Conservation (phyloP, 1,284 basidiomycete species). For the Ganoderma meredithae region DNA sequence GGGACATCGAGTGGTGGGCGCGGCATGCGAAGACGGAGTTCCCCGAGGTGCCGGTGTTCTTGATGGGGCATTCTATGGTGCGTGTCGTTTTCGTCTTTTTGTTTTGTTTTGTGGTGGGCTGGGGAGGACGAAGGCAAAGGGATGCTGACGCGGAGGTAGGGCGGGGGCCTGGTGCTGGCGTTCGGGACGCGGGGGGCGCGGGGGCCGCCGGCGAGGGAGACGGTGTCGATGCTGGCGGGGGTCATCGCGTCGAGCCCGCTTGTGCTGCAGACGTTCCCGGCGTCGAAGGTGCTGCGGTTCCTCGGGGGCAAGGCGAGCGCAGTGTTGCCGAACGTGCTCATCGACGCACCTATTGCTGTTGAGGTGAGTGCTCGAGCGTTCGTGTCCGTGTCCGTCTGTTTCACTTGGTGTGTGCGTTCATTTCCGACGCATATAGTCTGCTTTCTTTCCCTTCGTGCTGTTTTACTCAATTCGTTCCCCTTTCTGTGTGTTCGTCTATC, state of each 20-base stretch:
- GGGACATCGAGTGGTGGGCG: conserved; percentile 76
- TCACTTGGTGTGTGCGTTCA: not conserved
- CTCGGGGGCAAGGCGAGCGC: conserved; percentile 57
- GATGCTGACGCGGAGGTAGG: conserved; percentile 49
- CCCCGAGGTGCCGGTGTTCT: conserved; percentile 64
- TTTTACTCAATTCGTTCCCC: not conserved
- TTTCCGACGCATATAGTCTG: not conserved
- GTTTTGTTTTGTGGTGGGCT: too few relatives aligned
- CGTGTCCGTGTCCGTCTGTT: not conserved
- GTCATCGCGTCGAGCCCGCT: conserved; percentile 77
- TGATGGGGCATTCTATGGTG: conserved; percentile 90
- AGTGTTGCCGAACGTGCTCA: conserved; percentile 59
- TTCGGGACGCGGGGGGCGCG: conserved; percentile 58
- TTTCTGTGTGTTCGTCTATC: too few relatives aligned
- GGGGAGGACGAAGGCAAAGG: too few relatives aligned
- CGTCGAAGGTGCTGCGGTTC: conserved; percentile 57
- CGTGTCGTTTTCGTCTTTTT: too few relatives aligned
- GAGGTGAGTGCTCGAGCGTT: conserved; percentile 54
- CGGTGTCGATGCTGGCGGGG: conserved; percentile 60
- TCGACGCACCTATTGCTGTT: conserved; percentile 66
- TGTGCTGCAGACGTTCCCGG: conserved; percentile 66
- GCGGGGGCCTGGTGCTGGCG: conserved; percentile 69
- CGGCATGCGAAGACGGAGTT: conserved; percentile 55
- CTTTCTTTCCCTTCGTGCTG: not conserved
- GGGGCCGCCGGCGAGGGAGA: conserved; percentile 47